phyloP scores from a whole-genome alignment of 148 eudicot species.

The Rhododendron mucronatum region DNA sequence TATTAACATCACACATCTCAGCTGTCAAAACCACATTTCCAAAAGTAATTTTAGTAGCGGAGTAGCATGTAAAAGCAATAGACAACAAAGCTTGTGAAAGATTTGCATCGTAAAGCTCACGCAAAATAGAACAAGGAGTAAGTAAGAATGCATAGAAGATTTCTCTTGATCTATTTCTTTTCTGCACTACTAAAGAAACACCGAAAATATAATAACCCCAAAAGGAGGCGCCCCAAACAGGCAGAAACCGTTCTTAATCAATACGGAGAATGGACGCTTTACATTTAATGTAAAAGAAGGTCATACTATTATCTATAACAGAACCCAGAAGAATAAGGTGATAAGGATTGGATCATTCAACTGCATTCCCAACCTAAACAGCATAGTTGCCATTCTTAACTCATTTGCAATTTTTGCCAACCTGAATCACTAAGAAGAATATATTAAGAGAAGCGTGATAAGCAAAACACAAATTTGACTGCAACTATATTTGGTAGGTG shows the following conservation, averaged over 20 bases:
- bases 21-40: conserved; percentile 23
- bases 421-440: neutral
- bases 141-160: neutral
- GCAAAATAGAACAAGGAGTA: neutral
- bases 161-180: neutral
- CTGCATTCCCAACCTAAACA: neutral
- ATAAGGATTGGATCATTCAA: neutral
- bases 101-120: neutral
- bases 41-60: neutral
- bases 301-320: neutral
- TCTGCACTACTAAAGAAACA: neutral
- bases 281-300: neutral
- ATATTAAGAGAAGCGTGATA: neutral
- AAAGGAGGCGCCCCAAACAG: neutral
- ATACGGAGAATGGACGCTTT: neutral
- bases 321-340: neutral
- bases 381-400: neutral
- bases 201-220: neutral
- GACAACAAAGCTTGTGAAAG: neutral
- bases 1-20: conserved; percentile 24
- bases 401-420: neutral
- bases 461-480: neutral
- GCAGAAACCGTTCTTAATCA: neutral
- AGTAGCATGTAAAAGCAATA: neutral
- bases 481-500: neutral